Conservation (phyloP, 106 monocot genomes). For the Dendrobium officinale region DNA sequence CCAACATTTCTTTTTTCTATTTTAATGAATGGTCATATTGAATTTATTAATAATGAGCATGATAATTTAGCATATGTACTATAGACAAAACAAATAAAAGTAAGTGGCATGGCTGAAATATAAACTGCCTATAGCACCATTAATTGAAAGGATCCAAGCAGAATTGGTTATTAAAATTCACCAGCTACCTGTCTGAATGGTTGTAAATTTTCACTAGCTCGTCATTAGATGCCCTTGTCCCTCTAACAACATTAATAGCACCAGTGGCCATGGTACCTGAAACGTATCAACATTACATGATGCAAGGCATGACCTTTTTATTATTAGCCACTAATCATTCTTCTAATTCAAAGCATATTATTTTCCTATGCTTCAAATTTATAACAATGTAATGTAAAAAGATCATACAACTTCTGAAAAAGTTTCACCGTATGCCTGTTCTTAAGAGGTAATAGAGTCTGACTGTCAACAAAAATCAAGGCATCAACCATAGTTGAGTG, state of each 20-base stretch:
- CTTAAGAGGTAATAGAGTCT: neutral
- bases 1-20: too few relatives aligned
- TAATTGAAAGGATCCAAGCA: too few relatives aligned
- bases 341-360: neutral
- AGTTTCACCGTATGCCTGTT: neutral
- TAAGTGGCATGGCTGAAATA: too few relatives aligned
- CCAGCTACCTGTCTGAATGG: conserved; percentile 76
- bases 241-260: conserved; percentile 89
- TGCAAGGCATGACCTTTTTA: neutral
- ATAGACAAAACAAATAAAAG: too few relatives aligned
- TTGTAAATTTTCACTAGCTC: conserved; percentile 73
- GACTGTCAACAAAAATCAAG: neutral
- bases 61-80: too few relatives aligned
- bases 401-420: neutral
- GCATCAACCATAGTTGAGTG: neutral
- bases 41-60: too few relatives aligned
- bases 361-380: neutral
- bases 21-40: too few relatives aligned
- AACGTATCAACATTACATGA: conserved; percentile 4
- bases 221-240: conserved; percentile 70
- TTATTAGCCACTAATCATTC: neutral
- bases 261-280: conserved; percentile 91
- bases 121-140: too few relatives aligned
- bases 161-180: too few relatives aligned
- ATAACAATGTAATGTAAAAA: neutral